These are phyloP conservation scores for Fusarium guadeloupense DNA, from an alignment of 2,329 filamentous ascomycete genomes.

Conservation along the genomic window DNA sequence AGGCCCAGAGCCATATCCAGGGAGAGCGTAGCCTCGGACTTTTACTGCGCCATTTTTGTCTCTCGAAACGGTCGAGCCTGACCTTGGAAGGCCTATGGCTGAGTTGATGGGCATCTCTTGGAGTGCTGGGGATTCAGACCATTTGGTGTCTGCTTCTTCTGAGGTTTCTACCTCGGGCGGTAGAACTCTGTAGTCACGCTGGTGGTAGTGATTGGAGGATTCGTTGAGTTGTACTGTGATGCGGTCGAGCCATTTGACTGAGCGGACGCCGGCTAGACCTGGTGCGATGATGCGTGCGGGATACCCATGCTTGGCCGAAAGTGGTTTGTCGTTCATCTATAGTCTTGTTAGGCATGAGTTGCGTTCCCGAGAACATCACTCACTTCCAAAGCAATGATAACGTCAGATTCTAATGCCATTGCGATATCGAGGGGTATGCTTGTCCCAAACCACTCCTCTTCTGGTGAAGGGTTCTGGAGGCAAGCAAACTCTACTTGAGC, in stretches of 20 bases:
- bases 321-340: background rate
- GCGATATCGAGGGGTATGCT: background rate
- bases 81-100: background rate
- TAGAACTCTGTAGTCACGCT: background rate
- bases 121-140: background rate
- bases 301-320: background rate
- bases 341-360: background rate
- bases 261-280: background rate
- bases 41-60: background rate
- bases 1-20: background rate
- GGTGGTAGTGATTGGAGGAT: background rate
- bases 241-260: background rate
- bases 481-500: background rate
- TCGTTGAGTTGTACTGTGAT: background rate
- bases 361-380: background rate
- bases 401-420: background rate
- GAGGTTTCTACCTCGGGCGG: background rate
- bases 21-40: background rate
- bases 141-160: background rate
- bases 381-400: background rate
- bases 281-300: background rate
- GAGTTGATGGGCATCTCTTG: background rate
- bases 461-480: background rate
- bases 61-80: background rate
- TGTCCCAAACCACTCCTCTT: background rate